Conservation (phyloP, 495 filamentous ascomycete genomes). For the Neurospora sp. region DNA sequence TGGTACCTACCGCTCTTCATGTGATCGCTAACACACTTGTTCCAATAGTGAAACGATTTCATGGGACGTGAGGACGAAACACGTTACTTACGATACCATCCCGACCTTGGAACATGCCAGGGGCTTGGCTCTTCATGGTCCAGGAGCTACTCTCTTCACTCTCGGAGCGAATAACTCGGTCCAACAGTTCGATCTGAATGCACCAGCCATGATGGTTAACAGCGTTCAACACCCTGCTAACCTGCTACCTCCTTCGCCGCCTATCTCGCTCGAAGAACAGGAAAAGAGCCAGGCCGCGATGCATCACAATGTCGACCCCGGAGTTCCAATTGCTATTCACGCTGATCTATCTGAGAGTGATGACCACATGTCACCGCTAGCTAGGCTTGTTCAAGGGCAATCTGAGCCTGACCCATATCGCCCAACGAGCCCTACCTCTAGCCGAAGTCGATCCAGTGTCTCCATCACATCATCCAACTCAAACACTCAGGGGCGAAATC, state of each 20-base stretch:
- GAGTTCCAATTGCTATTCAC: slow-evolving; percentile 38
- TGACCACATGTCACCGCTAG: slow-evolving; percentile 55
- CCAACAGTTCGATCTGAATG: slow-evolving; percentile 90
- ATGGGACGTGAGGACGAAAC: slow-evolving; percentile 96
- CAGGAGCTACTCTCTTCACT: slow-evolving; percentile 86
- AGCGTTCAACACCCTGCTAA: slow-evolving; percentile 76
- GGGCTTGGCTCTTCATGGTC: slow-evolving; percentile 80
- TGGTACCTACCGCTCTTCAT: neutral
- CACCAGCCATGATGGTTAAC: slow-evolving; percentile 60
- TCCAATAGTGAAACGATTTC: slow-evolving; percentile 68
- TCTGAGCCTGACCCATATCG: slow-evolving; percentile 45
- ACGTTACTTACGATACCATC: slow-evolving; percentile 78
- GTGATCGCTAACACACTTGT: neutral
- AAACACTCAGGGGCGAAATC: slow-evolving; percentile 22
- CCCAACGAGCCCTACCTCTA: slow-evolving; percentile 52
- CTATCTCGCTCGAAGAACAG: slow-evolving; percentile 61
- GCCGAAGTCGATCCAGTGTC: slow-evolving; percentile 54
- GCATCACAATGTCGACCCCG: slow-evolving; percentile 34
- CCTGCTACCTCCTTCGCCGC: slow-evolving; percentile 64
- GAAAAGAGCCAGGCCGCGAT: slow-evolving; percentile 30
- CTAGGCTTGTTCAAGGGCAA: slow-evolving; percentile 46
- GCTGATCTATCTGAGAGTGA: slow-evolving; percentile 52
- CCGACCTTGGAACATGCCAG: slow-evolving; percentile 73
- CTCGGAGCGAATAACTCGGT: slow-evolving; percentile 77
- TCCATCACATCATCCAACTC: slow-evolving; percentile 43